phyloP scores from a whole-genome alignment of 345 rosid species.

The Populus davidiana region DNA sequence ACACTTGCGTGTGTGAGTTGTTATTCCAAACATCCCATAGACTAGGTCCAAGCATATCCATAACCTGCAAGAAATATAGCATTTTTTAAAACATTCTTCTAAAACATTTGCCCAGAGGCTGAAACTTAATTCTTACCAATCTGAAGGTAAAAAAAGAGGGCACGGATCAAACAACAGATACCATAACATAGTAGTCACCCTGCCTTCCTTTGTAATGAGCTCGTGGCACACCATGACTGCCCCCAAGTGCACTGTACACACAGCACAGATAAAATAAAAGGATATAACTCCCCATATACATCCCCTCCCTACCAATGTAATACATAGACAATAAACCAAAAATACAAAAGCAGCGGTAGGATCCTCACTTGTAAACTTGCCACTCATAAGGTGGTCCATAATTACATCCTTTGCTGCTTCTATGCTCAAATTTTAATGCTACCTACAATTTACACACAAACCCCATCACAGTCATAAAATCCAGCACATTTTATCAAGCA shows the following conservation, averaged over 20 bases:
- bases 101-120: neutral
- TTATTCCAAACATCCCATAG: slow-evolving; percentile 84
- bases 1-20: slow-evolving; percentile 57
- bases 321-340: neutral
- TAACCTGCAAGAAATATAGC: slow-evolving; percentile 48
- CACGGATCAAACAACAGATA: slow-evolving; percentile 23
- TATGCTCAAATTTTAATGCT: slow-evolving; percentile 92
- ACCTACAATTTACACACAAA: slow-evolving; percentile 46
- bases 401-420: slow-evolving; percentile 93
- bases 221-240: slow-evolving; percentile 80
- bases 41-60: slow-evolving; percentile 92
- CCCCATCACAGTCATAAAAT: neutral
- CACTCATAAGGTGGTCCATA: slow-evolving; percentile 94
- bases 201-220: slow-evolving; percentile 83
- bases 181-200: slow-evolving; percentile 86
- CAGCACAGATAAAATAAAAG: neutral
- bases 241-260: slow-evolving; percentile 63
- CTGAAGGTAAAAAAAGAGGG: neutral
- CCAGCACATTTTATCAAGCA: slow-evolving; percentile 1
- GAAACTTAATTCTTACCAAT: neutral
- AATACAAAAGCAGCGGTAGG: neutral
- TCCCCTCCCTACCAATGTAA: neutral
- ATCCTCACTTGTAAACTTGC: slow-evolving; percentile 95
- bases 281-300: neutral
- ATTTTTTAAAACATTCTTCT: neutral